Evolutionary conservation across 2,329 filamentous ascomycete species (phyloP), one percentile per base, ranked within the genome.

Genomic region (Curvularia sp.): DNA sequence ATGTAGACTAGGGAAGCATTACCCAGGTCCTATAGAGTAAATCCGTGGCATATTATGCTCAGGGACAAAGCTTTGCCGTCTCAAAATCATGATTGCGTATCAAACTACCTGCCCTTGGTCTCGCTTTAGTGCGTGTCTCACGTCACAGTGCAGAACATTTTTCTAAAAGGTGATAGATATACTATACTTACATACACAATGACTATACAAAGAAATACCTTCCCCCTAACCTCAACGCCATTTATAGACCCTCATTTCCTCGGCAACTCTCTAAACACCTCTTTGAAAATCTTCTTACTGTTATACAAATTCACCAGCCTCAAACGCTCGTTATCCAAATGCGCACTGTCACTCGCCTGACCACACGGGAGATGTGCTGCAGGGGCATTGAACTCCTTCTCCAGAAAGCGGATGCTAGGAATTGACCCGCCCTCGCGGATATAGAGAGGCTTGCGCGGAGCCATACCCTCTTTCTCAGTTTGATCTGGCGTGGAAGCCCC

Each of bases 391-490:
- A 98, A 97, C 70, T 96, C 92, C 79, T 97, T 97, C 76, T 98
- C 94, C 38, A 98, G 75, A 73, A 98, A 98, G 5, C 95, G 83
- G 56, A 98, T 98, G 0, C 92, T 92, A 0, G 95, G 95, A 66
- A 99, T 99, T 0, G 91, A 96, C 5, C 95, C 95, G 12, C 95
- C 95, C 78, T 99, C 95, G 9, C 95, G 87, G 66, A 99, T 99
- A 75, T 96, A 98, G 3, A 99, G 82, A 0, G 93, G 94, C 68
- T 88, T 90, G 7, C 81, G 50, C 6, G 64, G 50, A 4, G 63
- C 44, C 0, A 59, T 13, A 20, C 20, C 7, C 2, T 28, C 18
- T 31, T 20, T 35, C 13, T 33, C 22, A 24, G n/a, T 9, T 39
- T 43, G 15, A 12, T 53, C 28, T 5, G 55, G 39, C 9, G 55